Percentiles rank a stretch among this genome's conserved stretches.
Conservation (phyloP, 2,329 filamentous ascomycete genomes). For the Sordariomycetes sp. region DNA sequence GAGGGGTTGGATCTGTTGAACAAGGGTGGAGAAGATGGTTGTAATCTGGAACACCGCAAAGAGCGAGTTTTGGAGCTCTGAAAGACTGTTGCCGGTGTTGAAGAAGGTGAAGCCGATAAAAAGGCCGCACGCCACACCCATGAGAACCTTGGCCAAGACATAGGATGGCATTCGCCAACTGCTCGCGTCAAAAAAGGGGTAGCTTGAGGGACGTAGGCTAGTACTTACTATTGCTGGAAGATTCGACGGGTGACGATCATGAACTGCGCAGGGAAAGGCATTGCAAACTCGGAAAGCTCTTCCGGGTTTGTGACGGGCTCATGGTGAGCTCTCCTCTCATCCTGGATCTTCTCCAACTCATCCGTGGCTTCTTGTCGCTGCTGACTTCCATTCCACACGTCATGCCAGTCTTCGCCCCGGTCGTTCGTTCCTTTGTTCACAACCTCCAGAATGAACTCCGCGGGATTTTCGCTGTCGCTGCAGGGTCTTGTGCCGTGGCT, state of each 20-base stretch:
- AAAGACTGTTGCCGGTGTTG: constrained; percentile 47
- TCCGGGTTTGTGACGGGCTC: constrained; percentile 32
- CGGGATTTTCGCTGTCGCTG: constrained; percentile 42
- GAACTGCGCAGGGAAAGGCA: constrained; percentile 60
- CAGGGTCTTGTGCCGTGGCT: constrained; percentile 55
- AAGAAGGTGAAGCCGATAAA: constrained; percentile 65
- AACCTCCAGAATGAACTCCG: constrained; percentile 38
- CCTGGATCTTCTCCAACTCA: constrained; percentile 57
- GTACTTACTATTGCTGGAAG: constrained; percentile 58
- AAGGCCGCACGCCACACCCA: constrained; percentile 35
- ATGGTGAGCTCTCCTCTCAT: constrained; percentile 38
- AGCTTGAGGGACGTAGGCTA: background rate
- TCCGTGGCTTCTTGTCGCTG: constrained; percentile 42
- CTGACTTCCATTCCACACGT: constrained; percentile 49
- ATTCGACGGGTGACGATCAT: constrained; percentile 56
- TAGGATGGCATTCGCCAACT: constrained; percentile 60
- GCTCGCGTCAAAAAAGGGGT: background rate
- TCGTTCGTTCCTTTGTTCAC: constrained; percentile 30
- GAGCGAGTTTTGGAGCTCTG: constrained; percentile 62
- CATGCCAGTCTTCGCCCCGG: constrained; percentile 51
- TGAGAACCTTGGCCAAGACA: constrained; percentile 61
- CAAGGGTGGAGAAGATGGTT: constrained; percentile 59
- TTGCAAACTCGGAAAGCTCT: constrained; percentile 61
- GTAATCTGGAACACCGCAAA: constrained; percentile 65
- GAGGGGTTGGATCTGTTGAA: constrained; percentile 60